Evolutionary conservation across 2,329 filamentous ascomycete genomes (phyloP), one percentile per base, ranked within the genome.

Genomic region (Diaporthe citrichinensis): DNA sequence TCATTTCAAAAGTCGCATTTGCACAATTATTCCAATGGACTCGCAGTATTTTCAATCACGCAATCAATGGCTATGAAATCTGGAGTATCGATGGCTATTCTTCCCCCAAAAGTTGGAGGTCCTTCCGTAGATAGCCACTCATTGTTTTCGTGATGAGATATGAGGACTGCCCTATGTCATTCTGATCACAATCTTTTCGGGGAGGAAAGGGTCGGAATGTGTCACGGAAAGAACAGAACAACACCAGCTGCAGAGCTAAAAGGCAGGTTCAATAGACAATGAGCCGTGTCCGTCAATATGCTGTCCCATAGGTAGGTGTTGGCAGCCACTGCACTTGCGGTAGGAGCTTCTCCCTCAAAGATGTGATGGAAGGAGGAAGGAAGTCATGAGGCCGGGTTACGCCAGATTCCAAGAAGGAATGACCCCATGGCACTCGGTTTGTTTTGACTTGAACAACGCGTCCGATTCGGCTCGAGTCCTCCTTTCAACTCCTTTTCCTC

Each of bases 401-500:
- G 57, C 28, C 57, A 39, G 34, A 59, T 17, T 34, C 31, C 20
- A 59, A 28, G 57, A 59, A 59, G 57, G 57, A 59, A 39, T 59
- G 15, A 59, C 23, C 57, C 23, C 17, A 59, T 59, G 57, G 57
- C 57, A n/a, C 31, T 59, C 57, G 20, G 57, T 59, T 59, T 59
- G 57, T 59, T 59, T 39, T 59, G 34, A 39, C 57, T 59, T 59
- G 57, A 59, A 36, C 57, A 59, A 59, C 57, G 57, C 34, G 57
- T 59, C 39, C n/a, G 20, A 28, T 12, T n/a, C 34, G 15, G 34
- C 34, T n/a, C 39, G 44, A 65, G 15, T 46, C 20, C 61, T 49
- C 25, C 41, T 49, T 46, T 65, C 39, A 65, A 46, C 41, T 28
- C 61, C 20, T 65, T 34, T 65, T n/a, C 41, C n/a, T 46, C 41